These are phyloP conservation scores for Fereydounia khargensis DNA, from an alignment of 1,284 basidiomycete genomes.

Conservation along the genomic window DNA sequence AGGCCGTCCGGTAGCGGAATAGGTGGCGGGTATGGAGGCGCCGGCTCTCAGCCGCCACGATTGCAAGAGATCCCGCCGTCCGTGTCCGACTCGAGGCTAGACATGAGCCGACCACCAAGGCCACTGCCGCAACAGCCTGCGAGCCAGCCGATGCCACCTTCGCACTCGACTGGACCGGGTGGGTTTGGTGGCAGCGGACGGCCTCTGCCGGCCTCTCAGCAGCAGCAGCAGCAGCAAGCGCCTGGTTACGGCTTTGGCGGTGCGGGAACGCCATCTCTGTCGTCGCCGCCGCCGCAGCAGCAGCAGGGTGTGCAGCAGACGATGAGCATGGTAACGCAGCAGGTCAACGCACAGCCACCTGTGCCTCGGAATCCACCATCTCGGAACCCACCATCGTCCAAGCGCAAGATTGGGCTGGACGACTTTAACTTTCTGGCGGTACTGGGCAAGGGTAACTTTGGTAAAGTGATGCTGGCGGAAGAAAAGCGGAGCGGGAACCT, in stretches of 20 bases:
- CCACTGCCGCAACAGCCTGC: too few species aligned
- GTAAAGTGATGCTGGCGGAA: constrained; percentile 99
- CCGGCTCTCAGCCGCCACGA: too few species aligned
- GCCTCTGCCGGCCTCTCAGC: constrained; percentile 1
- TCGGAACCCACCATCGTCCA: constrained; percentile 55
- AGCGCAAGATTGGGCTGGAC: constrained; percentile 88
- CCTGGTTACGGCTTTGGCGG: too few species aligned
- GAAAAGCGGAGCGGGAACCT: constrained; percentile 86
- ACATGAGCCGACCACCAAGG: too few species aligned
- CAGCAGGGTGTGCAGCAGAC: constrained; percentile 2
- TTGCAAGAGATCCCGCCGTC: too few species aligned
- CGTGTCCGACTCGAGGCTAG: too few species aligned
- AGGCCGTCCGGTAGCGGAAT: too few species aligned
- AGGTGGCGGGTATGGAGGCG: too few species aligned
- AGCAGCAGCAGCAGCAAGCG: constrained; percentile 11
- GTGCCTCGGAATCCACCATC: too few species aligned
- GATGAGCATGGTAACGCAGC: constrained; percentile 2
- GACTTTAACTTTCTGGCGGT: constrained; percentile 99
- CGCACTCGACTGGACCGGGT: too few species aligned
- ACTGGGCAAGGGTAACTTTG: constrained; percentile 98
- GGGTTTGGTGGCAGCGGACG: too few species aligned
- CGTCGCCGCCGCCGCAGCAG: constrained; percentile 3
- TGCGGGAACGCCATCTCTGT: too few species aligned
- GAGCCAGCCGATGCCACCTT: constrained; percentile 3
- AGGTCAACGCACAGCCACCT: constrained; percentile 1